Percentiles rank a stretch among this genome's conserved stretches.
These are phyloP conservation scores for Cutaneotrichosporon cyanovorans DNA, from an alignment of 1,284 basidiomycete genomes.

Conservation along the genomic window DNA sequence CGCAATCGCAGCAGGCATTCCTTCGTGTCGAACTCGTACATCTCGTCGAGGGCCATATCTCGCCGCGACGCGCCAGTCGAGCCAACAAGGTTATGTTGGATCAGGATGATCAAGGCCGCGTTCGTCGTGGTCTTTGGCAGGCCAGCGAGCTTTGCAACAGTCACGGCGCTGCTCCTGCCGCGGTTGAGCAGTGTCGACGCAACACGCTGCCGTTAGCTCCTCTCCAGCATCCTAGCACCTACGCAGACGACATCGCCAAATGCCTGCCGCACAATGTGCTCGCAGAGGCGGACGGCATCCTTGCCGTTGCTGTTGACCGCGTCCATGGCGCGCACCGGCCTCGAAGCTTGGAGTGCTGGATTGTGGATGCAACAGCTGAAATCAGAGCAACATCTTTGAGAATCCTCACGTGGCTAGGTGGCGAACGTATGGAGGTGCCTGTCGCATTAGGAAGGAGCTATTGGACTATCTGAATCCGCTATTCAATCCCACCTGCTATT, in stretches of 20 bases:
- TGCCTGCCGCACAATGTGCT: conserved; percentile 41
- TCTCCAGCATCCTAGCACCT: conserved; percentile 13
- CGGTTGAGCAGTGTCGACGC: conserved; percentile 73
- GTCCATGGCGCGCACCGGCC: conserved; percentile 9
- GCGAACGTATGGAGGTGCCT: background rate
- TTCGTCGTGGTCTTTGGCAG: conserved; percentile 55
- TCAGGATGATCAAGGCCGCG: conserved; percentile 68
- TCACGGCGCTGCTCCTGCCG: conserved; percentile 66
- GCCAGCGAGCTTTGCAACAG: conserved; percentile 56
- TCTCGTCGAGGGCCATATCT: conserved; percentile 59
- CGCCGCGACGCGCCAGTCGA: conserved; percentile 55
- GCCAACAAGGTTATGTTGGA: conserved; percentile 89
- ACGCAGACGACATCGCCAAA: conserved; percentile 44
- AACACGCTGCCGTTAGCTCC: conserved; percentile 54
- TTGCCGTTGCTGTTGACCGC: conserved; percentile 33
- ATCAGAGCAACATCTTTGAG: conserved; percentile 1
- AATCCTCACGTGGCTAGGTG: conserved; percentile 1
- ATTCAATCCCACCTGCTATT: background rate
- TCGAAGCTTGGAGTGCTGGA: no score
- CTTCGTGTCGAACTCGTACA: conserved; percentile 59
- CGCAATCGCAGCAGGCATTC: conserved; percentile 71
- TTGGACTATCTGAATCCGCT: background rate
- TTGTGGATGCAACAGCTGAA: background rate
- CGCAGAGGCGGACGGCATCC: conserved; percentile 46
- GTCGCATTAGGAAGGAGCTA: background rate